Percentiles rank a stretch among this genome's conserved stretches.
phyloP scores from a whole-genome alignment of 23 red algal genomes.

The Chondrus crispus region DNA sequence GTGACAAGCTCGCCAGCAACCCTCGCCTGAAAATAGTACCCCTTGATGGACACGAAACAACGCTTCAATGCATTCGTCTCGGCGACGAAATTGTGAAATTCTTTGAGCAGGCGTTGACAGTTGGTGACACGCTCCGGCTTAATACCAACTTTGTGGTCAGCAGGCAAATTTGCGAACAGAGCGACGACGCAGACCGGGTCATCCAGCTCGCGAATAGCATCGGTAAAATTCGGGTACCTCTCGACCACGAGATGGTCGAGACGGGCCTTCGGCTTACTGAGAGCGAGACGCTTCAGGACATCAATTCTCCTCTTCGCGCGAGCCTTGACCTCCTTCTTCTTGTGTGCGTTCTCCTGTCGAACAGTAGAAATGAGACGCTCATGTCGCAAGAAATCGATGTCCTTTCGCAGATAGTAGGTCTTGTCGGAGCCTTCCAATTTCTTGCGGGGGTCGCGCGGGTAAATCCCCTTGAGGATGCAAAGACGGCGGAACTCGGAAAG shows the following conservation, averaged over 20 bases:
- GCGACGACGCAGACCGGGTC: slow-evolving; percentile 83
- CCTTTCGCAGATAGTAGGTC: slow-evolving; percentile 96
- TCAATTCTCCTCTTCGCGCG: slow-evolving; percentile 50
- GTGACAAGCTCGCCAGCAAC: slow-evolving; percentile 64
- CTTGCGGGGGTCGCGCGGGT: slow-evolving; percentile 89
- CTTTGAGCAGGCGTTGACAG: slow-evolving; percentile 60
- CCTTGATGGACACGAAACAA: slow-evolving; percentile 89
- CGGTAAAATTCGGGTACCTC: slow-evolving; percentile 82
- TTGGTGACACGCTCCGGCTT: slow-evolving; percentile 36
- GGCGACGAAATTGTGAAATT: slow-evolving; percentile 81
- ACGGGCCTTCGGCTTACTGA: slow-evolving; percentile 49
- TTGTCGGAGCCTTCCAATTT: slow-evolving; percentile 78
- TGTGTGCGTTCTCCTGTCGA: slow-evolving; percentile 62
- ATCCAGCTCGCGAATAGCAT: slow-evolving; percentile 88
- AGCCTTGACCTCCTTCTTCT: slow-evolving; percentile 76
- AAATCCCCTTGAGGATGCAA: slow-evolving; percentile 98
- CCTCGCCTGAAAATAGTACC: slow-evolving; percentile 86
- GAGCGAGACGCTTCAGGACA: slow-evolving; percentile 46
- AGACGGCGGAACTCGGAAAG: slow-evolving; percentile 84
- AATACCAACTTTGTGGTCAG: slow-evolving; percentile 40
- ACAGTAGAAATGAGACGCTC: slow-evolving; percentile 91
- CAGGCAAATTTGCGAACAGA: slow-evolving; percentile 74
- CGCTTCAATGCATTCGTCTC: slow-evolving; percentile 52
- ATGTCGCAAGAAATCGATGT: slow-evolving; percentile 91
- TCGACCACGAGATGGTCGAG: slow-evolving; percentile 91